Evolutionary conservation across 1,284 basidiomycete genomes (phyloP).

Genomic region (Malassezia arunalokei): DNA sequence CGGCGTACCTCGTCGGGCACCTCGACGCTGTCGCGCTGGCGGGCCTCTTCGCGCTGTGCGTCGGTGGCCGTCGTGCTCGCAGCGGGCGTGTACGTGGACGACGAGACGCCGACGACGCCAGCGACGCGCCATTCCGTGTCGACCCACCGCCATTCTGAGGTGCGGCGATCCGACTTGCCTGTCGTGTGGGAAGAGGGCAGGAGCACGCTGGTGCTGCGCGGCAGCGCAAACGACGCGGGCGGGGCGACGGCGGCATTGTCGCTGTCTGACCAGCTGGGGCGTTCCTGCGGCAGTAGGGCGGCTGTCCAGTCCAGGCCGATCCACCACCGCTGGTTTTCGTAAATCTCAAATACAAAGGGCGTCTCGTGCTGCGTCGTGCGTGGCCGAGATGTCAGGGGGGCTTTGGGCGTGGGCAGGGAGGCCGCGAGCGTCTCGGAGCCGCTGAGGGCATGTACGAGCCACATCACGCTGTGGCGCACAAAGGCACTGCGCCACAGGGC

Average conservation of each 20-base stretch:
- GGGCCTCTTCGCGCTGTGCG: slow-evolving; percentile 3
- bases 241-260: slow-evolving; percentile 47
- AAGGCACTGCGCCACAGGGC: slow-evolving; percentile 42
- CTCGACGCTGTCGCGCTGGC: neutral
- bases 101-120: slow-evolving; percentile 22
- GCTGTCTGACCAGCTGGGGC: slow-evolving; percentile 64
- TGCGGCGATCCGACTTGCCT: slow-evolving; percentile 35
- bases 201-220: slow-evolving; percentile 43
- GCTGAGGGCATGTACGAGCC: slow-evolving; percentile 22
- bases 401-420: slow-evolving; percentile 13
- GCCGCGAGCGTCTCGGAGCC: slow-evolving; percentile 17
- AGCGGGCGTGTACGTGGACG: slow-evolving; percentile 7
- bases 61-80: slow-evolving; percentile 1
- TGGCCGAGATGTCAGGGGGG: slow-evolving; percentile 3
- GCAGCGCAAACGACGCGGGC: slow-evolving; percentile 53
- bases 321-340: slow-evolving; percentile 88
- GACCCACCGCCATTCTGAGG: slow-evolving; percentile 48
- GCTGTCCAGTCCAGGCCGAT: slow-evolving; percentile 69
- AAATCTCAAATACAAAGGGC: slow-evolving; percentile 50
- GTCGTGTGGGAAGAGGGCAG: slow-evolving; percentile 28
- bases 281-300: slow-evolving; percentile 74
- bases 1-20: slow-evolving; percentile 2
- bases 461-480: slow-evolving; percentile 22
- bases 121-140: slow-evolving; percentile 48
- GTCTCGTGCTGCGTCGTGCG: slow-evolving; percentile 14